Evolutionary conservation across 2,329 filamentous ascomycete genomes (phyloP).

Genomic region (Aspergillus aculeatus): DNA sequence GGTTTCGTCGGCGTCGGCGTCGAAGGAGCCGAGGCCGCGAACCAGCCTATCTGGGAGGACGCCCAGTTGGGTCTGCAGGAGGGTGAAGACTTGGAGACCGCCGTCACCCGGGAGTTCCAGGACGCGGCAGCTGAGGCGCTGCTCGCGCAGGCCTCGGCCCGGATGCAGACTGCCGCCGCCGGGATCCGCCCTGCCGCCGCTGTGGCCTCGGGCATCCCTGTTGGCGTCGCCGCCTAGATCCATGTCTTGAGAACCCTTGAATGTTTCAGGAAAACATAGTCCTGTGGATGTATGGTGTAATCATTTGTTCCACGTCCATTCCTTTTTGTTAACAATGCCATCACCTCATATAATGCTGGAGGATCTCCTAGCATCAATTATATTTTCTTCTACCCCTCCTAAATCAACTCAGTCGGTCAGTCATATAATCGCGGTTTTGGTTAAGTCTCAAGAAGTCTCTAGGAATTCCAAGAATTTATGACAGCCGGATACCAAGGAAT

Average conservation of each 20-base stretch:
- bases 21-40: conserved; percentile 56
- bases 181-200: conserved; percentile 20
- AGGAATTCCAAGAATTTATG: too few species aligned
- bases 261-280: background rate
- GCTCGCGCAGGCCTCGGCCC: conserved; percentile 13
- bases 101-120: conserved; percentile 47
- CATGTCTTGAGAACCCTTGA: background rate
- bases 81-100: conserved; percentile 61
- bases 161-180: conserved; percentile 26
- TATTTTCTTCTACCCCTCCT: background rate
- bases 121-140: conserved; percentile 15
- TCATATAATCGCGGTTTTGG: background rate
- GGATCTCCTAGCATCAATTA: background rate
- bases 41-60: conserved; percentile 85
- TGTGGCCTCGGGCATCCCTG: conserved; percentile 21
- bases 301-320: background rate
- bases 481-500: too few species aligned
- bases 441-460: background rate
- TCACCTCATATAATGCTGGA: background rate
- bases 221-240: conserved; percentile 32
- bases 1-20: conserved; percentile 94
- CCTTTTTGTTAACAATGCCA: background rate
- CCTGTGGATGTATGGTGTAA: background rate
- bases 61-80: conserved; percentile 70
- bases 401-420: background rate